Conservation (phyloP, 1,284 basidiomycete genomes). For the Pascua sp. region DNA sequence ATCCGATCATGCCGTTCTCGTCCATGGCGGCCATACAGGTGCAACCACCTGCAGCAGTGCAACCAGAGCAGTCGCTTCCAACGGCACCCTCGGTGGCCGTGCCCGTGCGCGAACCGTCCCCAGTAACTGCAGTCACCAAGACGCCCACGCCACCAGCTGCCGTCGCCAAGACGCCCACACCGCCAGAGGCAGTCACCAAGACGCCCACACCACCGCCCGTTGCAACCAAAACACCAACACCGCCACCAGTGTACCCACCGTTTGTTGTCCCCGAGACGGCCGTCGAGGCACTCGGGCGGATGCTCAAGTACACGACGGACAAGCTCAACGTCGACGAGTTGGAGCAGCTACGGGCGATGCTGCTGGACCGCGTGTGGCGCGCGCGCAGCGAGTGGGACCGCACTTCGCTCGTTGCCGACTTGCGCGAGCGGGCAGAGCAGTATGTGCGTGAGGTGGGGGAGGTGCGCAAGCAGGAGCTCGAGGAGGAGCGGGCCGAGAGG, state of each 20-base stretch:
- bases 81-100: conserved; percentile 49
- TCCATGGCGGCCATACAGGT: too few relatives aligned
- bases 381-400: conserved; percentile 80
- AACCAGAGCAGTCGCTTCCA: too few relatives aligned
- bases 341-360: conserved; percentile 84
- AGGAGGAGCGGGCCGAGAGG: not conserved
- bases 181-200: not conserved
- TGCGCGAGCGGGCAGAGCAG: conserved; percentile 40
- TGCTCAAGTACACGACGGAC: conserved; percentile 51
- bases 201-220: not conserved
- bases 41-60: too few relatives aligned
- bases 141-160: not conserved
- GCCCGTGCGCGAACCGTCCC: not conserved
- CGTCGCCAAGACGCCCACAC: not conserved
- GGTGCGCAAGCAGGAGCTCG: conserved; percentile 9
- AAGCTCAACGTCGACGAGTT: conserved; percentile 77
- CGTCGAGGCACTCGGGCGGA: conserved; percentile 21
- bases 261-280: conserved; percentile 32
- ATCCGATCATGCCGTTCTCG: too few relatives aligned
- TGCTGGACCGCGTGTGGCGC: conserved; percentile 75
- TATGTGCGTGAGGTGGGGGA: conserved; percentile 25
- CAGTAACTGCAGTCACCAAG: not conserved
- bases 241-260: conserved; percentile 30
- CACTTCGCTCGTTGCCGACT: conserved; percentile 59
- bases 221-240: conserved; percentile 7